Base-by-base conservation (phyloP, 1,284 basidiomycete genomes). In the Schizophyllum amplum region DNA sequence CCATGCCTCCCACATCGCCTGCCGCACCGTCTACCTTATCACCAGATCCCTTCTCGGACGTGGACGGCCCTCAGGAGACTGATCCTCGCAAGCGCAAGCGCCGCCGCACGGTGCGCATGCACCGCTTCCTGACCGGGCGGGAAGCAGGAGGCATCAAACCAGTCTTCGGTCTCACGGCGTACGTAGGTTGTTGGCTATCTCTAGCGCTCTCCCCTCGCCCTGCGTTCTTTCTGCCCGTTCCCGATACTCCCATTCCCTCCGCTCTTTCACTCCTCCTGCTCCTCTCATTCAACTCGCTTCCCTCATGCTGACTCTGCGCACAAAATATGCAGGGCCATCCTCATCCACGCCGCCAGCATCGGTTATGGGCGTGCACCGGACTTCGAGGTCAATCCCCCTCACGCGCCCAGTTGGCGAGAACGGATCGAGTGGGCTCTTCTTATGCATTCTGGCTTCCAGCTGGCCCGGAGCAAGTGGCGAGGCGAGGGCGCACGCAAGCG, bases 161-260 rank as follows among this genome's bases (percentile, higher is more conserved):
- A 15, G 82, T 94, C 1, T 91, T 84, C 61, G 91, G 90, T 2
- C 71, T 93, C 15, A 94, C 92, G 52, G 82, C 90, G 89, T 92
- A 66, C 62, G 83, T 77, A n/a, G n/a, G n/a, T n/a, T n/a, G n/a
- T n/a, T n/a, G n/a, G n/a, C n/a, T n/a, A n/a, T n/a, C n/a, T n/a
- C n/a, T n/a, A n/a, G 9, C n/a, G 33, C 52, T 51, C 17, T 3
- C 33, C 17, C 13, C 27, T 13, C 13, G 27, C 27, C 27, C 6
- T 33, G 27, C 27, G 13, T 51, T 47, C 51, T 55, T 48, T 53
- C 21, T 46, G 55, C 20, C 23, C 54, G n/a, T n/a, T n/a, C n/a
- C n/a, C n/a, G n/a, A n/a, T n/a, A n/a, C n/a, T n/a, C n/a, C n/a
- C n/a, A n/a, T n/a, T n/a, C n/a, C n/a, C n/a, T n/a, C n/a, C n/a